Conservation (phyloP, 2,329 filamentous ascomycete genomes). For the Celoporthe dispersa region DNA sequence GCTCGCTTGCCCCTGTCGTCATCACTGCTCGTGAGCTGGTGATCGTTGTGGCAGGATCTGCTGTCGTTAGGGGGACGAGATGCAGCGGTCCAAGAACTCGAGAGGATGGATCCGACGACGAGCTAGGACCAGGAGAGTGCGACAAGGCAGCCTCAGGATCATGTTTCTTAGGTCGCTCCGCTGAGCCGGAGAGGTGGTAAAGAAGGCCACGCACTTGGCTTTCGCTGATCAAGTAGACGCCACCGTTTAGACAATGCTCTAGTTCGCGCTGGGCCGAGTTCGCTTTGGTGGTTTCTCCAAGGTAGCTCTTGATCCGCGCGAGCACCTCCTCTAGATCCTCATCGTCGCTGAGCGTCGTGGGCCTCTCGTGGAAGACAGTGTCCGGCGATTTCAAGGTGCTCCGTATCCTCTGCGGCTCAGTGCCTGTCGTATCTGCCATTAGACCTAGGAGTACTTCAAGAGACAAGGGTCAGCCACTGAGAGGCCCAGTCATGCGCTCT, state of each 20-base stretch:
- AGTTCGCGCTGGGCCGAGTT: not conserved
- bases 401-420: not conserved
- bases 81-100: constrained; percentile 10
- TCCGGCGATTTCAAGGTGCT: not conserved
- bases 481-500: not conserved
- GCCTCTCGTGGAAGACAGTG: not conserved
- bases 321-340: constrained; percentile 11
- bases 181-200: constrained; percentile 10
- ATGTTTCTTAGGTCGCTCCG: not conserved
- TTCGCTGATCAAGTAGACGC: constrained; percentile 15
- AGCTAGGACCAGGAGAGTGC: not conserved
- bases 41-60: constrained; percentile 19
- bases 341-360: not conserved
- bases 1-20: not conserved
- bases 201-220: constrained; percentile 16
- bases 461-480: not conserved
- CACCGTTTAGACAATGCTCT: not conserved
- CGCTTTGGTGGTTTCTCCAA: constrained; percentile 12
- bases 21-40: constrained; percentile 2
- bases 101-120: not conserved
- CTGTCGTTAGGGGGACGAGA: constrained; percentile 6
- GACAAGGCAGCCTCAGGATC: not conserved
- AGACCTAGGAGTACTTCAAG: not conserved
- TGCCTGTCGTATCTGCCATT: not conserved
- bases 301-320: constrained; percentile 6